Conservation (phyloP, 805 yeast species). For the Wickerhamiella parazyma region DNA sequence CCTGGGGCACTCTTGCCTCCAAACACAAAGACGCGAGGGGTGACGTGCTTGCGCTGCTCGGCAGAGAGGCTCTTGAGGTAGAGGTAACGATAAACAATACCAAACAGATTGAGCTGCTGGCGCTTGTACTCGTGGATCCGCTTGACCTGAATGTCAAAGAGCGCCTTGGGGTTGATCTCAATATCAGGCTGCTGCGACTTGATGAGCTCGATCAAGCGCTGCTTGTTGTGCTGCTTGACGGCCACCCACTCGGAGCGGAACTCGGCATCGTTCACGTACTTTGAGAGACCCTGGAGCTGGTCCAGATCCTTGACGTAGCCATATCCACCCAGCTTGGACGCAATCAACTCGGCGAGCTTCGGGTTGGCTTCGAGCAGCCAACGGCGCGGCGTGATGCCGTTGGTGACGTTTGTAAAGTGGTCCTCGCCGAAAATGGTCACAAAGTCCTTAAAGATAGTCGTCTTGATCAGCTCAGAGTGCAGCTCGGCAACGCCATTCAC, state of each 20-base stretch:
- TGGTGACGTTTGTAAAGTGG: constrained; percentile 82
- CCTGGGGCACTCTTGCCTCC: constrained; percentile 99
- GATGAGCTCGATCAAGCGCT: constrained; percentile 49
- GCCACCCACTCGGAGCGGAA: constrained; percentile 60
- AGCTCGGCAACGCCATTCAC: constrained; percentile 94
- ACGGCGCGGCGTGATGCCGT: constrained; percentile 92
- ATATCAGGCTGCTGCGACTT: constrained; percentile 44
- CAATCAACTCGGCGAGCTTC: constrained; percentile 55
- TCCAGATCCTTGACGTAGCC: constrained; percentile 56
- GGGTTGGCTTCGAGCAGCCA: constrained; percentile 95
- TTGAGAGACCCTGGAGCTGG: constrained; percentile 50
- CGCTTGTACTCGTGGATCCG: constrained; percentile 93
- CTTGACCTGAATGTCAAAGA: constrained; percentile 87
- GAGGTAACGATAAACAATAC: constrained; percentile 72
- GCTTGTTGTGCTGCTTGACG: constrained; percentile 59
- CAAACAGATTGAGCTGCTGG: constrained; percentile 85
- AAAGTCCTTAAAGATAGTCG: constrained; percentile 82
- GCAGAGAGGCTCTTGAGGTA: constrained; percentile 54
- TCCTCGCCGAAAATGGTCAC: constrained; percentile 69
- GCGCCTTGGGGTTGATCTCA: constrained; percentile 48
- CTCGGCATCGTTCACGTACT: constrained; percentile 49
- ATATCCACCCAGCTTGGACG: constrained; percentile 55
- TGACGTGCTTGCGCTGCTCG: constrained; percentile 46
- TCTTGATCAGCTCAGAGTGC: constrained; percentile 80
- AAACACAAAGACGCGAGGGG: constrained; percentile 66